phyloP scores from a whole-genome alignment of 805 yeast species.

The Kregervanrija pseudodelftensis region DNA sequence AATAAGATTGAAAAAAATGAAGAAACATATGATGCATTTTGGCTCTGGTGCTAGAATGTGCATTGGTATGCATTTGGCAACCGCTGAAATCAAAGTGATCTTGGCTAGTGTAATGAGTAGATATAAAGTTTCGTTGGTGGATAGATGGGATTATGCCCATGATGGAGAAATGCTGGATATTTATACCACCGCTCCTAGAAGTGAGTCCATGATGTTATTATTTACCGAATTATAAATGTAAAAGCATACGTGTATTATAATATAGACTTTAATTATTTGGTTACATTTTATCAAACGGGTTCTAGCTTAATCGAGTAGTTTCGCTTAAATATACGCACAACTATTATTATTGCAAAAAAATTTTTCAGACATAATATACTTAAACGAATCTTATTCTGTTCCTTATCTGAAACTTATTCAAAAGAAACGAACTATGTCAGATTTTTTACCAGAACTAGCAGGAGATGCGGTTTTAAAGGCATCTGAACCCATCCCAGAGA shows the following conservation, averaged over 20 bases:
- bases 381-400: too few relatives aligned
- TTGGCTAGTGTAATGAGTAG: conserved; percentile 48
- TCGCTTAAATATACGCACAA: too few relatives aligned
- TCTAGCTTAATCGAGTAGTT: too few relatives aligned
- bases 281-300: too few relatives aligned
- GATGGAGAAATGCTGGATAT: conserved; percentile 23
- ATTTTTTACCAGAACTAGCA: conserved; percentile 60
- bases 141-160: conserved; percentile 19
- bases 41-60: conserved; percentile 74
- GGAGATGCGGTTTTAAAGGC: conserved; percentile 87
- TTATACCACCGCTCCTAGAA: conserved; percentile 26
- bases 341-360: too few relatives aligned
- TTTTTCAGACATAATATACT: too few relatives aligned
- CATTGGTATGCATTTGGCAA: conserved; percentile 61
- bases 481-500: conserved; percentile 80
- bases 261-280: neutral
- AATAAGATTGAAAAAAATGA: conserved; percentile 37
- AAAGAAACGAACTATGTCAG: conserved; percentile 10
- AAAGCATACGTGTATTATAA: neutral
- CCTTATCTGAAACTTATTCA: too few relatives aligned
- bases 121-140: conserved; percentile 23
- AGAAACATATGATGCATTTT: conserved; percentile 54
- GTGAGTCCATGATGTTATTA: conserved; percentile 12
- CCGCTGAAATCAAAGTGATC: conserved; percentile 56
- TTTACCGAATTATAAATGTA: conserved; percentile 13